phyloP scores from a whole-genome alignment of 345 rosid species.

The Nasturtium officinale region DNA sequence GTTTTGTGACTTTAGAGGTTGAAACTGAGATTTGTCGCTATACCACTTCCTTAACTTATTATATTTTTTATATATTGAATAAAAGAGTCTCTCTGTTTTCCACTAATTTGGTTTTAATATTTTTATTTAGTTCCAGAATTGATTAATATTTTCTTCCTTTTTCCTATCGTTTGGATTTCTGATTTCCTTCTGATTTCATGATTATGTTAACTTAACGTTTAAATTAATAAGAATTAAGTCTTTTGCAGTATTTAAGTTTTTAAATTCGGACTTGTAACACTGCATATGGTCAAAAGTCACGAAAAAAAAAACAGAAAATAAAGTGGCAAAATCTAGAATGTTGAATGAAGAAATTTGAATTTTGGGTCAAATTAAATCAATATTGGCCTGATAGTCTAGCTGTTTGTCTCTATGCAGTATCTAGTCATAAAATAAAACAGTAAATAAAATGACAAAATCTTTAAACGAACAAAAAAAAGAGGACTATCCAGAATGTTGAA shows the following conservation, averaged over 20 bases:
- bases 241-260: neutral
- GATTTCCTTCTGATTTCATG: slow-evolving; percentile 1
- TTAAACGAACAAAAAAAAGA: no score
- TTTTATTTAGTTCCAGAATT: neutral
- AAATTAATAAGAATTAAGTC: neutral
- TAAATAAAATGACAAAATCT: neutral
- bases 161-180: neutral
- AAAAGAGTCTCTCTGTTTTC: slow-evolving; percentile 19
- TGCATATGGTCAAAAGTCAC: neutral
- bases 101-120: slow-evolving; percentile 1
- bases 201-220: neutral
- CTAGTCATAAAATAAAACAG: neutral
- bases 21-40: neutral
- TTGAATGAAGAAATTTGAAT: neutral
- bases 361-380: neutral
- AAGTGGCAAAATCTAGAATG: neutral
- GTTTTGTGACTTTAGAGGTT: neutral
- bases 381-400: neutral
- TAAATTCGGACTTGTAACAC: neutral
- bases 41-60: neutral
- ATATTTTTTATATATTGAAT: neutral
- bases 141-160: neutral
- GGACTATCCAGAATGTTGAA: neutral
- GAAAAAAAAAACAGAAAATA: no score
- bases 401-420: no score